A percentile compares a stretch with the other conserved stretches of the same genome.
Evolutionary conservation across 2,329 filamentous ascomycete genomes (phyloP).

Genomic region (Neurospora sp.): DNA sequence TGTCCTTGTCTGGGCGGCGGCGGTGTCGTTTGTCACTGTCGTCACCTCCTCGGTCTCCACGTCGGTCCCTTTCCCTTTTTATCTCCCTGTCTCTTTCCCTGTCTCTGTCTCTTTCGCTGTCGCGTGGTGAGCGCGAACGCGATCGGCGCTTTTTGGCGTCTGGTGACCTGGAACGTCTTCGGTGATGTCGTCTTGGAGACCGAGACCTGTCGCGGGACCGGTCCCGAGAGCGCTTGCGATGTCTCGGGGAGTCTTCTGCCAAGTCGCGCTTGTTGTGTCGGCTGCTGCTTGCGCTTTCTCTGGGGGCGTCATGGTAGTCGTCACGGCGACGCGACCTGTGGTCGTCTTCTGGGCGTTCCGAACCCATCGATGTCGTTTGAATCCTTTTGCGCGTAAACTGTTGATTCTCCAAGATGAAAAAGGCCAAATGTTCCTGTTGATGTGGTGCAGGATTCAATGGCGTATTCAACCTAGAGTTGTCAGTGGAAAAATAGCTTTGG

Average conservation of each 20-base stretch:
- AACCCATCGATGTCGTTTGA: slow-evolving; percentile 10
- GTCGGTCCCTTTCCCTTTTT: slow-evolving; percentile 9
- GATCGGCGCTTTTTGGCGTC: slow-evolving; percentile 12
- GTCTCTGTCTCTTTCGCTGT: neutral
- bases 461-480: neutral
- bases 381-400: neutral
- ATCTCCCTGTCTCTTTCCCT: slow-evolving; percentile 6
- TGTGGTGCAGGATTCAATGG: neutral
- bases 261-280: slow-evolving; percentile 2
- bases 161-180: slow-evolving; percentile 16
- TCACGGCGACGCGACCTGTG: slow-evolving; percentile 9
- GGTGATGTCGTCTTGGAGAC: slow-evolving; percentile 10
- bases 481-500: neutral
- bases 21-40: neutral
- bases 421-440: too few relatives aligned
- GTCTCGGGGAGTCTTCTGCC: slow-evolving; percentile 4
- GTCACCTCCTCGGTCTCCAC: slow-evolving; percentile 3
- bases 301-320: slow-evolving; percentile 2
- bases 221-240: slow-evolving; percentile 8
- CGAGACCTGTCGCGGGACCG: neutral
- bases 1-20: neutral
- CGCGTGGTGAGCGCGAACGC: slow-evolving; percentile 4
- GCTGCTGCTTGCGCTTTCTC: slow-evolving; percentile 8
- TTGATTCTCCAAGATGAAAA: neutral
- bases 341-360: slow-evolving; percentile 6